Evolutionary conservation across 2,329 filamentous ascomycete species (phyloP), one percentile per base, ranked within the genome.

Genomic region (Colletotrichum camelliae): DNA sequence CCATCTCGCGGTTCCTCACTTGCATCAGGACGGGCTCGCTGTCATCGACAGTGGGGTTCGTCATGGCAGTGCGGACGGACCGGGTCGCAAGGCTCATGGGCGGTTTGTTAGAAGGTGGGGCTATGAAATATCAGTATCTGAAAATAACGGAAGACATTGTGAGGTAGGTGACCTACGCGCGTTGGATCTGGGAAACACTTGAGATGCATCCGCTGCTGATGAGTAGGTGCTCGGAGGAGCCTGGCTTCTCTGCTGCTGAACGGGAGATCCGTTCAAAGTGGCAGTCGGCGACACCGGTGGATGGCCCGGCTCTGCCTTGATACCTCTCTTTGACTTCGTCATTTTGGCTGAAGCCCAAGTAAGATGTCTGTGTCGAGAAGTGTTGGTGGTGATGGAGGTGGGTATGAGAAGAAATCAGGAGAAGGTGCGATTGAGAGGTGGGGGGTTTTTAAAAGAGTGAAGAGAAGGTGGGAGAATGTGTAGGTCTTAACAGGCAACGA

Each of bases 11-110:
- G 64, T 81, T 79, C 70, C 86, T 83, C 12, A 87, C 74, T 73
- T 87, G 84, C 60, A 84, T 80, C 8, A 87, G 71, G 3, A 87
- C 76, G 29, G 85, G 85, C 18, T 82, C 83, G n/a, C 81, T 80
- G n/a, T 86, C 84, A 29, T 77, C 75, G 3, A 66, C 57, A 2
- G 73, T 76, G 4, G 64, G 71, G 35, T 70, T 72, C 9, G 75
- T 78, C 13, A 69, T 67, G 7, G 75, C 66, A 5, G 66, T 72
- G 57, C 72, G 67, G 9, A 65, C 64, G 8, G 69, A 60, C 13
- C 48, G 61, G 18, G 61, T 31, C 10, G 55, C 62, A 27, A 31
- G 71, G 67, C 24, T 39, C 16, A 35, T 67, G 35, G 70, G 72
- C 29, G 48, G 72, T 62, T 79, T 81, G 62, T 85, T 82, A 71